These are phyloP conservation scores for Penstemon eatonii DNA, from an alignment of 257 asterid species.

Conservation along the genomic window DNA sequence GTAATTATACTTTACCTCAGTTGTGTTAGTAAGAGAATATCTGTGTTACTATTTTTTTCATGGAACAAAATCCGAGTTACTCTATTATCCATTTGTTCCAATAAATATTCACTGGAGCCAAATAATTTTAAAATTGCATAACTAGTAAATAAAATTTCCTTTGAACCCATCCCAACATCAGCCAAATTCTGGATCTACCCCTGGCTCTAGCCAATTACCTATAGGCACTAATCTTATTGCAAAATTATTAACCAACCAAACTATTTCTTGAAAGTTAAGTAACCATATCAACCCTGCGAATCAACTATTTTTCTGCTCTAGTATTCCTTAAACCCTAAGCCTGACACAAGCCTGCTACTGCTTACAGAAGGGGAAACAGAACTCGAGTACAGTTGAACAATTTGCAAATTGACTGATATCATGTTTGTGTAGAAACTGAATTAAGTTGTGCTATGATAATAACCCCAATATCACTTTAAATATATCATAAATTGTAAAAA, in stretches of 20 bases:
- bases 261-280: not conserved
- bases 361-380: not conserved
- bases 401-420: constrained; percentile 2
- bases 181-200: not conserved
- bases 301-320: constrained; percentile 2
- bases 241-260: too few relatives aligned
- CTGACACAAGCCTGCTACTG: not conserved
- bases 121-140: not conserved
- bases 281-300: constrained; percentile 18
- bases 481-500: constrained; percentile 26
- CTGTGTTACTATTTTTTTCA: too few relatives aligned
- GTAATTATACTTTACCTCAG: not conserved
- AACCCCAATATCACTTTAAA: constrained; percentile 11
- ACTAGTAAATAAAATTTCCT: not conserved
- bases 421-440: constrained; percentile 3
- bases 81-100: too few relatives aligned
- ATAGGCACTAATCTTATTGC: too few relatives aligned
- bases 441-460: not conserved
- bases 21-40: not conserved
- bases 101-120: not conserved
- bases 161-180: not conserved
- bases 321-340: constrained; percentile 2
- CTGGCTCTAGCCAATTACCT: not conserved
- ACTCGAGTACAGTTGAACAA: not conserved
- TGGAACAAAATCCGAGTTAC: too few relatives aligned